Evolutionary conservation across 2,329 filamentous ascomycete genomes (phyloP), one percentile per base, ranked within the genome.

Genomic region (Sporothrix pallida): DNA sequence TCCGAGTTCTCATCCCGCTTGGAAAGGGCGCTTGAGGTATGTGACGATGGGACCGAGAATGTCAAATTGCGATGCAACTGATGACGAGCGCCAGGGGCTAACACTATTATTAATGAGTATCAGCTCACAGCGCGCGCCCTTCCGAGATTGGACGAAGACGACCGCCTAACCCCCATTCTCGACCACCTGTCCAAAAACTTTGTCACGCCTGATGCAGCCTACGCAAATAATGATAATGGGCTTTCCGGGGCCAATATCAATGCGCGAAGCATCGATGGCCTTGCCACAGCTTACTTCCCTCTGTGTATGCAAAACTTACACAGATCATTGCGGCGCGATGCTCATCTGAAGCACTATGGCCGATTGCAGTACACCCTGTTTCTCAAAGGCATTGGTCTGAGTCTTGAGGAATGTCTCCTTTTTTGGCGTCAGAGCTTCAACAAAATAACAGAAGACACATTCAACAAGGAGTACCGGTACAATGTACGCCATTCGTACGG

Each of bases 381-480:
- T 87, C 87, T 99, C 74, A 99, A 99, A 83, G 96, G 96, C 58
- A 94, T 98, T 74, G 96, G 96, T 0, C 86, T 99, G 42, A 94
- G 89, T 76, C 85, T 99, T n/a, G 94, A 98, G 79, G 95, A 99
- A 82, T 94, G 90, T 78, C 87, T 99, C 31, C 78, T 94, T 13
- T 99, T 99, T 85, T 99, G 96, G 96, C 91, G 96, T 12, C 88
- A 90, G 75, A 86, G 88, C 42, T 98, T 99, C 87, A 90, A 90
- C 80, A 92, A 94, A 77, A 90, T 97, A 76, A 95, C 93, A 0
- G 96, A 98, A 79, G 95, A 98, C 79, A 91, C 91, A 50, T 99
- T 98, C 87, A 97, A 97, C 83, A 98, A 98, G 80, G 94, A 98
- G 80, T 98, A 99, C 84, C 89, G 93, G 62, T 99, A 99, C 87